Evolutionary conservation across 1,284 basidiomycete species (phyloP).

Genomic region (Pseudozyma sp.): DNA sequence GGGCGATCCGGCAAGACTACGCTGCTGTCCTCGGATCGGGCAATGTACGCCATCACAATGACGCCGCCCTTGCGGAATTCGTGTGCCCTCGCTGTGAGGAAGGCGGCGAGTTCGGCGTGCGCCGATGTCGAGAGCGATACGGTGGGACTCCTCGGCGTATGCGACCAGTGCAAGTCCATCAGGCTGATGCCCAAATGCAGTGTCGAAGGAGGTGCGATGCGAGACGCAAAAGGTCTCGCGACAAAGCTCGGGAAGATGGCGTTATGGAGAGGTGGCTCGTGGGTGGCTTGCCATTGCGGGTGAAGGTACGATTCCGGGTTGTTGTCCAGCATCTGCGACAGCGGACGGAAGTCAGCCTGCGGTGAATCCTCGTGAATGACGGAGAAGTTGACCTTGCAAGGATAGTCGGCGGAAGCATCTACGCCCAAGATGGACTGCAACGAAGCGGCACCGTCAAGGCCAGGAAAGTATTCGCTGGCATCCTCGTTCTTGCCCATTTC

Average conservation of each 20-base stretch:
- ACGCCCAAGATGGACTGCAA: slow-evolving; percentile 41
- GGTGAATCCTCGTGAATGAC: slow-evolving; percentile 68
- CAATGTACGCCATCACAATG: slow-evolving; percentile 69
- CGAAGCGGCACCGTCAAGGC: slow-evolving; percentile 33
- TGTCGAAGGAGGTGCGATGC: slow-evolving; percentile 66
- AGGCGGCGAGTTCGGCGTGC: slow-evolving; percentile 69
- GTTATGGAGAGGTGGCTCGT: slow-evolving; percentile 61
- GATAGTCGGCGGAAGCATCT: slow-evolving; percentile 29
- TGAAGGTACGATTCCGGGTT: slow-evolving; percentile 64
- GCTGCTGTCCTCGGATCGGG: slow-evolving; percentile 64
- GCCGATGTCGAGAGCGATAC: slow-evolving; percentile 66
- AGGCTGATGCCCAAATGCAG: slow-evolving; percentile 68
- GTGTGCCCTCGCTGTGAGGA: slow-evolving; percentile 68
- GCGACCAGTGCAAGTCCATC: slow-evolving; percentile 70
- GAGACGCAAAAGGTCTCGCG: slow-evolving; percentile 66
- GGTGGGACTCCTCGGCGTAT: slow-evolving; percentile 62
- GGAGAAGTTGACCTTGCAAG: slow-evolving; percentile 62
- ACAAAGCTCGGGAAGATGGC: slow-evolving; percentile 66
- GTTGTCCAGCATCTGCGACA: slow-evolving; percentile 62
- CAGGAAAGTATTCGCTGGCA: slow-evolving; percentile 36
- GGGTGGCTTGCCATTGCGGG: slow-evolving; percentile 59
- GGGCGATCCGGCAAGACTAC: slow-evolving; percentile 43
- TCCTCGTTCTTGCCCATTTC: slow-evolving; percentile 23
- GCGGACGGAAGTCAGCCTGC: slow-evolving; percentile 66
- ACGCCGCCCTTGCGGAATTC: slow-evolving; percentile 70